A percentile compares a stretch with the other conserved stretches of the same genome.
Conservation (phyloP, 2,329 filamentous ascomycete genomes). For the Colletotrichum sp. region DNA sequence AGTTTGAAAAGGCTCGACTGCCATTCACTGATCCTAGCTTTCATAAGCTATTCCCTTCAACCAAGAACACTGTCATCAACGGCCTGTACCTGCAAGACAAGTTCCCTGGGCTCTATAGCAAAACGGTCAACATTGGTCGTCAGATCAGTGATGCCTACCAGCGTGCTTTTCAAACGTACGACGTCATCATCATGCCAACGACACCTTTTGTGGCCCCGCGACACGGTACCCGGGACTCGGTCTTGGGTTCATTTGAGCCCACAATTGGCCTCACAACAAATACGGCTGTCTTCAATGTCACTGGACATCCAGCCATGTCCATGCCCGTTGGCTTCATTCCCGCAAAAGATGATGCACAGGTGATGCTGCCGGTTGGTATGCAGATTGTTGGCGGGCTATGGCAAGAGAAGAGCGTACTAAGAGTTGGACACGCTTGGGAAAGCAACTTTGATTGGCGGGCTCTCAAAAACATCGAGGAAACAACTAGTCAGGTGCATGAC, state of each 20-base stretch:
- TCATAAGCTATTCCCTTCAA: constrained; percentile 55
- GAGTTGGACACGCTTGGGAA: constrained; percentile 48
- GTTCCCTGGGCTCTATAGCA: constrained; percentile 52
- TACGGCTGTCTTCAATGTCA: constrained; percentile 62
- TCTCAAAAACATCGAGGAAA: neutral
- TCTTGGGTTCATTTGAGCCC: constrained; percentile 50
- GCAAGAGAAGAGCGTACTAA: constrained; percentile 51
- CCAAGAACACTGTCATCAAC: constrained; percentile 60
- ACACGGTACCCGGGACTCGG: constrained; percentile 42
- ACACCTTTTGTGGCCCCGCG: constrained; percentile 51
- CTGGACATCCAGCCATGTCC: constrained; percentile 60
- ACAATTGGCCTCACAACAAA: constrained; percentile 61
- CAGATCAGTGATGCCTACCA: constrained; percentile 54
- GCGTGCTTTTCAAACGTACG: constrained; percentile 40
- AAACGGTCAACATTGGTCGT: constrained; percentile 52
- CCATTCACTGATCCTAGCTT: constrained; percentile 53
- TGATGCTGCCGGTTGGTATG: constrained; percentile 55
- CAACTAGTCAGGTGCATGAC: neutral
- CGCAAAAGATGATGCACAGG: constrained; percentile 39
- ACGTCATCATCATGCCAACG: constrained; percentile 54
- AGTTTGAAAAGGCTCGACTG: constrained; percentile 53
- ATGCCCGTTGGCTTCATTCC: constrained; percentile 54
- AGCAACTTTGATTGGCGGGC: constrained; percentile 47
- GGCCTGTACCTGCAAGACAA: constrained; percentile 49
- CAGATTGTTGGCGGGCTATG: constrained; percentile 59